Evolutionary conservation across 2,329 filamentous ascomycete genomes (phyloP), one percentile per base, ranked within the genome.

Genomic region (Aspergillus costaricaensis): DNA sequence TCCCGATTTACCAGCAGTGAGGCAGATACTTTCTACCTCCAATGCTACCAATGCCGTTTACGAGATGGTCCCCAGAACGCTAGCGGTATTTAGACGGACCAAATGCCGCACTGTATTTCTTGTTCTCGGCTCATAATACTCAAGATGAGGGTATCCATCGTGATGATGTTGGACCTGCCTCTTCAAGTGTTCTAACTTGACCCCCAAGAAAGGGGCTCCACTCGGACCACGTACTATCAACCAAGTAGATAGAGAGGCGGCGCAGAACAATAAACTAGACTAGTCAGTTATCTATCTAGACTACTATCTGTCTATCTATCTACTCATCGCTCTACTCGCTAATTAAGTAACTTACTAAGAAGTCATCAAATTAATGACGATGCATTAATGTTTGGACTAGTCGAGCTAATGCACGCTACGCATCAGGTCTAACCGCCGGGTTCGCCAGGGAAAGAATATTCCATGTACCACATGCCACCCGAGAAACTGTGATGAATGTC

Each of bases 311-410:
- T 27, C 25, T 15, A 49, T 23, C 21, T 27, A 12, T n/a, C n/a
- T 43, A 30, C 27, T 30, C 27, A 30, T 30, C 27, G 27, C 6
- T 19, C 15, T 19, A 43, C 15, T 23, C 19, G 21, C 23, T 27
- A 50, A 4, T n/a, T 25, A 27, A 27, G n/a, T 32, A 50, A 14
- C 27, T 12, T n/a, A 19, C 15, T 21, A 44, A 44, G 41, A 17
- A 21, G 10, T 10, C n/a, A 21, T 12, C 17, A 21, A 44, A 44
- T 44, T 44, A 32, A 32, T 27, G 25, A 50, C 47, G 47, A 50
- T 50, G 47, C 47, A 50, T 50, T 50, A 50, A 50, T 50, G 47
- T 50, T 50, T 50, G 47, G 15, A 19, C 47, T 50, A 50, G 25
- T 50, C n/a, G 47, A 27, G 25, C 47, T 50, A 50, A 50, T 50